Evolutionary conservation across 768 basidiomycete genomes (phyloP).

Genomic region (Amyloporia xantha): DNA sequence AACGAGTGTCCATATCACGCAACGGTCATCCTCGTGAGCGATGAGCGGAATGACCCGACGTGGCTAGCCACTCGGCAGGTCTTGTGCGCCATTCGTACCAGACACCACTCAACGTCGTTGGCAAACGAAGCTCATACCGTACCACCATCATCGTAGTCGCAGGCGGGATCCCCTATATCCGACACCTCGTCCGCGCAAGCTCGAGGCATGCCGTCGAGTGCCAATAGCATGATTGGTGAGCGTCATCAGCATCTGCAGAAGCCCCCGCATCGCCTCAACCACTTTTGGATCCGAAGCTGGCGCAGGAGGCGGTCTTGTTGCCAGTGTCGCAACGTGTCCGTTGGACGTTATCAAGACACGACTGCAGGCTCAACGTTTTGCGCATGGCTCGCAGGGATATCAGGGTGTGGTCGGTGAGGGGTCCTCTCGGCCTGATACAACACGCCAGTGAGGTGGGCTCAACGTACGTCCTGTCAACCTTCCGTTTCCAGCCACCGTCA

Average conservation of each 20-base stretch:
- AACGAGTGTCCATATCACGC: too few relatives aligned
- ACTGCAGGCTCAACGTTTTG: slow-evolving; percentile 84
- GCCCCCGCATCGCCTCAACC: slow-evolving; percentile 8
- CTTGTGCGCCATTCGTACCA: too few relatives aligned
- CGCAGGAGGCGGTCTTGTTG: slow-evolving; percentile 90
- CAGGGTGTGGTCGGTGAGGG: slow-evolving; percentile 63
- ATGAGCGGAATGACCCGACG: not conserved
- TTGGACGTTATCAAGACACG: slow-evolving; percentile 98
- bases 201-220: slow-evolving; percentile 64
- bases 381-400: slow-evolving; percentile 67
- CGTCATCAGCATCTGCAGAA: slow-evolving; percentile 9
- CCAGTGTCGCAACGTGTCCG: slow-evolving; percentile 92
- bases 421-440: slow-evolving; percentile 17
- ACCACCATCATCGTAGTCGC: not conserved
- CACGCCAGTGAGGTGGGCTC: slow-evolving; percentile 12
- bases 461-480: slow-evolving; percentile 17
- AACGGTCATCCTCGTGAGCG: too few relatives aligned
- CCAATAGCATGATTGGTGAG: slow-evolving; percentile 80
- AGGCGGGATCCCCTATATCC: not conserved
- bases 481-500: slow-evolving; percentile 42
- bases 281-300: slow-evolving; percentile 51
- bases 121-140: not conserved
- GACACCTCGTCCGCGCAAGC: slow-evolving; percentile 52
- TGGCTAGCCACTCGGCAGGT: too few relatives aligned
- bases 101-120: too few relatives aligned